Base-by-base conservation (phyloP, 1,284 basidiomycete genomes). In the Chalciporus sp. region DNA sequence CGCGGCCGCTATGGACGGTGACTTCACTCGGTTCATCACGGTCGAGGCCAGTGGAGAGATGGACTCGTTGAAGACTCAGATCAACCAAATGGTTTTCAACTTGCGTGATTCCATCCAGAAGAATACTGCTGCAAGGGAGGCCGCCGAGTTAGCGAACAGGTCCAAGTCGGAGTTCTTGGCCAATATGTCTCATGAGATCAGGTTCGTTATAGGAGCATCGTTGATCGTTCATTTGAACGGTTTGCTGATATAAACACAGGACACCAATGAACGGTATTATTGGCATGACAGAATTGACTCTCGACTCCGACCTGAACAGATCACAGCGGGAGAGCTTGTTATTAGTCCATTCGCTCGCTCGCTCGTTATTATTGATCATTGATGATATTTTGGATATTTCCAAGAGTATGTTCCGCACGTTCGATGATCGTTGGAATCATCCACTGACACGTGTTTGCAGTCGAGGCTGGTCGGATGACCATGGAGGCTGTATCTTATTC, bases 231-330 rank as follows among this genome's bases (percentile, higher is more conserved):
- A 20, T 31, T 14, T 26, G 28, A 33, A n/a, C 9, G 27, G 55
- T 46, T 63, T 54, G 35, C 55, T 58, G 55, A 64, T 47, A 45
- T 44, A 49, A 16, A 41, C 53, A 37, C 63, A 93, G 94, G 68
- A 98, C 95, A 26, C 95, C 95, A 0, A 98, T 98, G 95, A 98
- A 98, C 70, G 95, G 96, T 67, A 99, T 99, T 74, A 99, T 99
- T 62, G 96, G 94, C 17, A 97, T 99, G 95, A 99, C 97, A 47
- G 95, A 98, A 73, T 78, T 99, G 61, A 98, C 96, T 16, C 84
- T 99, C 44, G 96, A 99, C 71, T 92, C 90, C 51, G 92, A 95
- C 67, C 73, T 96, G 53, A 94, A 93, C 59, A 76, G 93, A 61
- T 90, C 88, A 42, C 94, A 95, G 73, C 80, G 96, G 56, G 97